Base-by-base conservation (phyloP, 202 grass and related monocot genomes). In the Elaeis oleifera region DNA sequence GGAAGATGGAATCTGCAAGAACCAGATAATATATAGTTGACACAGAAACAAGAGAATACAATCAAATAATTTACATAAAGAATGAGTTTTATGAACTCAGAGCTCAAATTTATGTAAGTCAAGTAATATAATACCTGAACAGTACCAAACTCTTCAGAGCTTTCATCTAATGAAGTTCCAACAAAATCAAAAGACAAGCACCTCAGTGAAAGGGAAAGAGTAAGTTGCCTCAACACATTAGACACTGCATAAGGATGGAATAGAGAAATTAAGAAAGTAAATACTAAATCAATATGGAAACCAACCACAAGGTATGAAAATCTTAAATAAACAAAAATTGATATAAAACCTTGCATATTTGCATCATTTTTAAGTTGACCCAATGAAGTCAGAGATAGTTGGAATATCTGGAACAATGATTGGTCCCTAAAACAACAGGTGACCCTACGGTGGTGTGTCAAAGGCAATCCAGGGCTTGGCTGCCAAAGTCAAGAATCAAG, bases 111-210 rank as follows among this genome's bases (percentile, higher is more conserved):
- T 64, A 54, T 62, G 59, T 11, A 14, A 54, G 20, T 61, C 56
- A 32, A 51, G 56, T 28, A 74, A 67, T 77, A 25, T 17, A 53
- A 77, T 83, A 89, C 94, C 88, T 99, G 94, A 15, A 99, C 82
- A 4, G 94, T 89, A 58, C 94, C 94, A 84, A 99, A 99, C 65
- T 99, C 94, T 64, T 99, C 94, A 60, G 94, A 99, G 67, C 94
- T 99, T 86, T 99, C 94, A 61, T 99, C 94, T 67, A 99, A 78
- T 53, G 94, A 87, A 76, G 85, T 92, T 65, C 94, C 94, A 75
- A 89, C 79, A 69, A 99, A 99, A 61, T 99, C 94, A 74, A 84
- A 99, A 71, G 94, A 99, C 76, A 99, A 82, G 73, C 94, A 99
- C 75, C 76, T 89, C 72, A 99, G 78, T 61, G 94, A 73, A 78